phyloP scores from a whole-genome alignment of 2,329 filamentous ascomycete genomes.

The Cercospora beticola region DNA sequence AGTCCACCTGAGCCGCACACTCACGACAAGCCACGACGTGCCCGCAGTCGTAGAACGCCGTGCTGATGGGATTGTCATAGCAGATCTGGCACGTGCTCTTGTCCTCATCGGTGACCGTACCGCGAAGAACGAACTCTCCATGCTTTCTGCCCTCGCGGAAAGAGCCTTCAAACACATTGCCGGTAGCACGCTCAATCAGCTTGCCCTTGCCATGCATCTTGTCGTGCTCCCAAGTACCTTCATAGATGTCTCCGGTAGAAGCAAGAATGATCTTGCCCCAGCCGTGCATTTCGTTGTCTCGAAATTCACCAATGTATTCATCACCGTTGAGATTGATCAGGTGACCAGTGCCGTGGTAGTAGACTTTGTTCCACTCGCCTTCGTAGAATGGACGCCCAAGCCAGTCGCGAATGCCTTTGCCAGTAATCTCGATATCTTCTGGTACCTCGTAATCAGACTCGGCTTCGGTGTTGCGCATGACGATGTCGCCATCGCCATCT shows the following conservation, averaged over 20 bases:
- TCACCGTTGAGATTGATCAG: slow-evolving; percentile 56
- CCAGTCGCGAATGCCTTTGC: slow-evolving; percentile 48
- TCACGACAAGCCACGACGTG: slow-evolving; percentile 61
- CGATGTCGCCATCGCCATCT: slow-evolving; percentile 41
- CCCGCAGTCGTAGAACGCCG: slow-evolving; percentile 63
- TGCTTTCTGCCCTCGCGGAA: slow-evolving; percentile 61
- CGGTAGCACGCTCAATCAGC: slow-evolving; percentile 56
- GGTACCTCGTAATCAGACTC: slow-evolving; percentile 40
- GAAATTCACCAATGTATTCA: slow-evolving; percentile 57
- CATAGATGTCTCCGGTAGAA: slow-evolving; percentile 62
- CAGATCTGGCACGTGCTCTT: slow-evolving; percentile 61
- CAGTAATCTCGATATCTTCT: slow-evolving; percentile 6
- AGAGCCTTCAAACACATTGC: slow-evolving; percentile 61
- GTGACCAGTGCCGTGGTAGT: slow-evolving; percentile 55
- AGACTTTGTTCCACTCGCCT: slow-evolving; percentile 45
- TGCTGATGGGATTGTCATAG: slow-evolving; percentile 59
- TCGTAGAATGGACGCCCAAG: slow-evolving; percentile 59
- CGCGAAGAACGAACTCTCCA: slow-evolving; percentile 62
- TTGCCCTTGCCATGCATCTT: slow-evolving; percentile 60
- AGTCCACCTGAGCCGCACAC: slow-evolving; percentile 60
- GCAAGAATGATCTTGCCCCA: slow-evolving; percentile 59
- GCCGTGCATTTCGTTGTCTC: slow-evolving; percentile 54
- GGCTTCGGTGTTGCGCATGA: slow-evolving; percentile 35
- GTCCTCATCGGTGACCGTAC: slow-evolving; percentile 62
- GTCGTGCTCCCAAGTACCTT: slow-evolving; percentile 62